Evolutionary conservation across 768 basidiomycete genomes (phyloP), one percentile per base, ranked within the genome.

Genomic region (Austroboletus eburneus): DNA sequence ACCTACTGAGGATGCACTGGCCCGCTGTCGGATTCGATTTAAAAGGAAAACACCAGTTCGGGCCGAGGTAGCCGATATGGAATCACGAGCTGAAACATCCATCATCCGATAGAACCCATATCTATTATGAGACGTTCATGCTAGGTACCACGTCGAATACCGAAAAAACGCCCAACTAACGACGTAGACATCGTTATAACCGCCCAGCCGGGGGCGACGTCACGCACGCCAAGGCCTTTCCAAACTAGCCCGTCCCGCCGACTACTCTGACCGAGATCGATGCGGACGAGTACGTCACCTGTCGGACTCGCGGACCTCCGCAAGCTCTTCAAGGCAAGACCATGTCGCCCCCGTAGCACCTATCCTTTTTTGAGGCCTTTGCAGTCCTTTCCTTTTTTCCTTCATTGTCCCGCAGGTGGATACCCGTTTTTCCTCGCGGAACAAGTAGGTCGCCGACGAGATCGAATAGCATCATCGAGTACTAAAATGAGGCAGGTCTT

Each of bases 401-500:
- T 12, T 33, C 4, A 33, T 33, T 12, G 4, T 5, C 32, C 36
- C 1, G 14, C 23, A 24, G 23, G 39, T 21, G 43, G 18, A 14
- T 48, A 32, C n/a, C 30, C 36, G 20, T 43, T 48, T 18, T 27
- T 33, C 18, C 47, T 48, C 30, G 47, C 36, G 18, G 36, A n/a
- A 48, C 14, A 39, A 38, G 42, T 45, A 45, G 8, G 12, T 20
- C 17, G 39, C 45, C 4, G 23, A 24, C 9, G 18, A 33, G 1
- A 41, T 33, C 3, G 37, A 24, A n/a, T 41, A n/a, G 39, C n/a
- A 33, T 49, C 36, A 45, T 45, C 20, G 48, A 49, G 43, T 39
- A 14, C 20, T 30, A 39, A 39, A 46, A 20, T 42, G 39, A 30
- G 45, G 42, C 22, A 18, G 22, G 4, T 46, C 20, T 24, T n/a